Evolutionary conservation across 805 yeast species (phyloP).

Genomic region (Yueomyces sinensis): DNA sequence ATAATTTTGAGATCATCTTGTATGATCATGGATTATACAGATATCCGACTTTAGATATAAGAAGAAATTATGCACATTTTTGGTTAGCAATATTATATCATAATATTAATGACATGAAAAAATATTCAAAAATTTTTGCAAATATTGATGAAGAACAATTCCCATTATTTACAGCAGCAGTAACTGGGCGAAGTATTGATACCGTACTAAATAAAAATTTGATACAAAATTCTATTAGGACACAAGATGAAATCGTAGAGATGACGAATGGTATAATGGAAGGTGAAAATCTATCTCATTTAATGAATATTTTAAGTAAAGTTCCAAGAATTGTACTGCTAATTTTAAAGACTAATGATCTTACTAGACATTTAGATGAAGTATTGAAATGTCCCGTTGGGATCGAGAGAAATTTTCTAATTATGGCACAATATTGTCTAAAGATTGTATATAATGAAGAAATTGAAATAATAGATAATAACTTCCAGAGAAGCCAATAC

Average conservation of each 20-base stretch:
- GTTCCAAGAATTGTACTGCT: slow-evolving; percentile 80
- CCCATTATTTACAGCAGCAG: slow-evolving; percentile 79
- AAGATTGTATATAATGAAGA: slow-evolving; percentile 61
- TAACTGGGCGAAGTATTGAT: slow-evolving; percentile 85
- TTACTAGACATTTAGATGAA: slow-evolving; percentile 83
- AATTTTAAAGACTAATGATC: slow-evolving; percentile 86
- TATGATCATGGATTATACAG: slow-evolving; percentile 95
- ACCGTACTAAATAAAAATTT: slow-evolving; percentile 58
- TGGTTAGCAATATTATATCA: slow-evolving; percentile 82
- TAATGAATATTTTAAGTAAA: slow-evolving; percentile 65
- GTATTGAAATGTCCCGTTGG: slow-evolving; percentile 71
- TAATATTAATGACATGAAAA: slow-evolving; percentile 50
- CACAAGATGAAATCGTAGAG: slow-evolving; percentile 45
- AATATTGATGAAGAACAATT: slow-evolving; percentile 66
- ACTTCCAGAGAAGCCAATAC: slow-evolving; percentile 13
- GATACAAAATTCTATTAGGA: slow-evolving; percentile 36
- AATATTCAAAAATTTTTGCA: slow-evolving; percentile 69
- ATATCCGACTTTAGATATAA: slow-evolving; percentile 60
- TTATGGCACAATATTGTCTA: slow-evolving; percentile 86
- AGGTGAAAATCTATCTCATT: slow-evolving; percentile 51
- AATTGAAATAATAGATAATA: slow-evolving; percentile 24
- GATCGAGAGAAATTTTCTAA: slow-evolving; percentile 72
- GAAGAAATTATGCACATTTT: slow-evolving; percentile 75
- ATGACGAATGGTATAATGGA: slow-evolving; percentile 56
- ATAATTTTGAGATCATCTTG: slow-evolving; percentile 80